Evolutionary conservation across 2,329 filamentous ascomycete genomes (phyloP).

Genomic region (Bretziella fagacearum): DNA sequence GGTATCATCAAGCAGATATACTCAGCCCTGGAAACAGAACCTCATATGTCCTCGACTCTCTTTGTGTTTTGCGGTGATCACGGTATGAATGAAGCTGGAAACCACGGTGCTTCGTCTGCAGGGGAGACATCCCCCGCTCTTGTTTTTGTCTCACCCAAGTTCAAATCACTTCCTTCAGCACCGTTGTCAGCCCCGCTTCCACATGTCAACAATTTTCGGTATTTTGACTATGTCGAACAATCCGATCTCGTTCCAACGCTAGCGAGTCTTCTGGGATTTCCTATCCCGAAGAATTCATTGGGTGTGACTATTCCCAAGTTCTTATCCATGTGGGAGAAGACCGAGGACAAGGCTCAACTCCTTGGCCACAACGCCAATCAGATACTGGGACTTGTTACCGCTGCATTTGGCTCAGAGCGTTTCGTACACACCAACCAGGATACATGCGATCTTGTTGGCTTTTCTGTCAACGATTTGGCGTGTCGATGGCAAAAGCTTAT

Average conservation of each 20-base stretch:
- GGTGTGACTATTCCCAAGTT: conserved; percentile 73
- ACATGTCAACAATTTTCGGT: conserved; percentile 51
- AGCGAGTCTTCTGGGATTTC: conserved; percentile 71
- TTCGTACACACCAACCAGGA: conserved; percentile 5
- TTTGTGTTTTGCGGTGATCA: conserved; percentile 85
- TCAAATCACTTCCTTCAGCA: conserved; percentile 42
- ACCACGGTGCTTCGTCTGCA: conserved; percentile 83
- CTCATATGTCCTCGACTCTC: conserved; percentile 60
- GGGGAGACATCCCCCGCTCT: conserved; percentile 90
- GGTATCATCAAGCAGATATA: conserved; percentile 61
- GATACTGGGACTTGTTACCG: conserved; percentile 58
- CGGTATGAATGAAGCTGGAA: conserved; percentile 98
- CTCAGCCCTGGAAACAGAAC: conserved; percentile 49
- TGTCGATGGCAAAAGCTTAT: conserved; percentile 43
- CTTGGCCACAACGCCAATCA: conserved; percentile 66
- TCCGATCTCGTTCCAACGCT: conserved; percentile 86
- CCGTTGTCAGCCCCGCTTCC: neutral
- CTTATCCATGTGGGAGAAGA: conserved; percentile 54
- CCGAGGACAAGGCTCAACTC: conserved; percentile 50
- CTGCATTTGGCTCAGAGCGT: conserved; percentile 43
- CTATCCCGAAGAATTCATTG: conserved; percentile 75
- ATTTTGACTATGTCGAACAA: conserved; percentile 75
- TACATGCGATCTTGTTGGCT: neutral
- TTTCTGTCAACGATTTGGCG: conserved; percentile 39
- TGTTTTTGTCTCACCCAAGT: conserved; percentile 76